Conservation (phyloP, 2,329 filamentous ascomycete species). For the Sclerotinia subarctica region DNA sequence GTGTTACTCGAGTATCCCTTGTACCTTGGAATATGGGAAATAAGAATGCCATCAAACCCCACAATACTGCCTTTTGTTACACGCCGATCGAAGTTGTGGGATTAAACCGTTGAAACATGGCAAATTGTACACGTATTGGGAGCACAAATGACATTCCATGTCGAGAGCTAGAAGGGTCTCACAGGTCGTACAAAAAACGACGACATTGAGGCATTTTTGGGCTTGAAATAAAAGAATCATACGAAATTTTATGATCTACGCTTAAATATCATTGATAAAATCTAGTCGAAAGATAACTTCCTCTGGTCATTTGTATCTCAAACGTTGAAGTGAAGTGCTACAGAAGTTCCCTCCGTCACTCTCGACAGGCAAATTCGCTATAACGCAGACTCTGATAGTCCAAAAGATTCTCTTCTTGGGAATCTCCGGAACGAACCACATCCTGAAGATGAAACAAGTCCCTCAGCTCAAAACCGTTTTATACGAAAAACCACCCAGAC, state of each 20-base stretch:
- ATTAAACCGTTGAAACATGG: not conserved
- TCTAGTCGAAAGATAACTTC: no score
- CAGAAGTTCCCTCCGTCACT: not conserved
- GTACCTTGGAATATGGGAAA: not conserved
- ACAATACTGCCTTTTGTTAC: no score
- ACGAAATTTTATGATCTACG: no score
- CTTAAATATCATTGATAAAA: not conserved
- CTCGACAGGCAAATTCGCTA: not conserved
- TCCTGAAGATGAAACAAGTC: not conserved
- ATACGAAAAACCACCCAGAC: not conserved
- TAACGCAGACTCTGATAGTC: not conserved
- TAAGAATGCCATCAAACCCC: not conserved
- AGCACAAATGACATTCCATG: not conserved
- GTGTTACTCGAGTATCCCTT: not conserved
- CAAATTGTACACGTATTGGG: not conserved
- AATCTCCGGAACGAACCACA: not conserved
- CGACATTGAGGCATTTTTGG: not conserved
- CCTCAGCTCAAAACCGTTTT: no score
- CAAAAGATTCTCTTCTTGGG: not conserved
- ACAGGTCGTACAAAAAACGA: not conserved
- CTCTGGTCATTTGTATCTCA: not conserved
- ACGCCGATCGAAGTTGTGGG: not conserved
- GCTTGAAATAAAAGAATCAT: not conserved
- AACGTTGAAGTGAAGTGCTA: no score
- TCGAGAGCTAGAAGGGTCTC: not conserved